Evolutionary conservation across 495 filamentous ascomycete species (phyloP).

Genomic region (Aspergillus sparsus): DNA sequence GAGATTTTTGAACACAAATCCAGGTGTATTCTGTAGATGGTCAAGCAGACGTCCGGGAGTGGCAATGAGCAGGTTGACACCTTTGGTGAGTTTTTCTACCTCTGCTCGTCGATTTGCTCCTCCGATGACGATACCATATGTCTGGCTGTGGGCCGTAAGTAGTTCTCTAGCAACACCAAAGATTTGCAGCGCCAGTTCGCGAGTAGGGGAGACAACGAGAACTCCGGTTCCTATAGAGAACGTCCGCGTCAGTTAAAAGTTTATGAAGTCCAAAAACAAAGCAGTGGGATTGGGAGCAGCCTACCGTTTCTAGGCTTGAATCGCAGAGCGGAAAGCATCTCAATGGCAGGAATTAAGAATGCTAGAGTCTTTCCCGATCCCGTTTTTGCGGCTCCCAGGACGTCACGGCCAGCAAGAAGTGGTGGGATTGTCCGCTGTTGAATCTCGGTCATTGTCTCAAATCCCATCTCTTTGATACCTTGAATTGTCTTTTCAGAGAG

Average conservation of each 20-base stretch:
- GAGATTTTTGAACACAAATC: constrained; percentile 92
- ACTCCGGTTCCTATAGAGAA: constrained; percentile 67
- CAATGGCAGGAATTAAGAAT: constrained; percentile 91
- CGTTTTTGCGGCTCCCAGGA: constrained; percentile 95
- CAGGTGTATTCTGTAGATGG: constrained; percentile 89
- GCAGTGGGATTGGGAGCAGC: constrained; percentile 6
- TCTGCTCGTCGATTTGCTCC: constrained; percentile 90
- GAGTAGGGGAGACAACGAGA: constrained; percentile 67
- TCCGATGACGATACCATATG: constrained; percentile 93
- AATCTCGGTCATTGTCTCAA: constrained; percentile 95
- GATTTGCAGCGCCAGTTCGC: constrained; percentile 93
- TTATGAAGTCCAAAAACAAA: not conserved
- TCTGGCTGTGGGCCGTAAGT: constrained; percentile 85
- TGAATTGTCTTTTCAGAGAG: constrained; percentile 84
- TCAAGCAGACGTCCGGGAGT: constrained; percentile 92
- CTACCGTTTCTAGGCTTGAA: constrained; percentile 78
- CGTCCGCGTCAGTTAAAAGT: constrained; percentile 4
- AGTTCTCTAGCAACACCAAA: constrained; percentile 93
- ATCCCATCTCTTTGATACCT: constrained; percentile 88
- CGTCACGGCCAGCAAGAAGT: constrained; percentile 84
- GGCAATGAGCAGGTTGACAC: constrained; percentile 90
- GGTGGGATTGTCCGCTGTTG: constrained; percentile 87
- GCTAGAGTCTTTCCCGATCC: constrained; percentile 94
- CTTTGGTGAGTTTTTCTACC: constrained; percentile 90
- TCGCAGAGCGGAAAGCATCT: constrained; percentile 87